Evolutionary conservation across 2,329 filamentous ascomycete genomes (phyloP).

Genomic region (Hypoxylon sp.): DNA sequence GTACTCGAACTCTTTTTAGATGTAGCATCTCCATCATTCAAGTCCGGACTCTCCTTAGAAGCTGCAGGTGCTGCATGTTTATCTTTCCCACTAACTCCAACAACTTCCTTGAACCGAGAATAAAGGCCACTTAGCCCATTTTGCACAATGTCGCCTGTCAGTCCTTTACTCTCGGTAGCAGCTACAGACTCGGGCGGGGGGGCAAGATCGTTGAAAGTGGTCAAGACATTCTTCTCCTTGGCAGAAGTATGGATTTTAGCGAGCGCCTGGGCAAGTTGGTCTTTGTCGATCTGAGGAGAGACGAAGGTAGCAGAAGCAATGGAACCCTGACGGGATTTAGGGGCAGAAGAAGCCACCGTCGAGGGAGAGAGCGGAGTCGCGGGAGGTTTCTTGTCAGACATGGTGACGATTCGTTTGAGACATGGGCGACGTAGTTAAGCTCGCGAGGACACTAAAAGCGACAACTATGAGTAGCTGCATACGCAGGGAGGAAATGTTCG

Average conservation of each 20-base stretch:
- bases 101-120: constrained; percentile 84
- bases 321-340: constrained; percentile 59
- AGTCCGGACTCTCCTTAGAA: constrained; percentile 51
- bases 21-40: constrained; percentile 60
- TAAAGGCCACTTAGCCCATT: constrained; percentile 92
- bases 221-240: constrained; percentile 86
- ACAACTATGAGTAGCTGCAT: constrained; percentile 10
- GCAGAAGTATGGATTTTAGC: constrained; percentile 91
- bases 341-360: constrained; percentile 50
- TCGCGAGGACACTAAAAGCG: constrained; percentile 16
- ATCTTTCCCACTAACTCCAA: constrained; percentile 74
- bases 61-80: constrained; percentile 36
- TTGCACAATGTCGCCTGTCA: constrained; percentile 81
- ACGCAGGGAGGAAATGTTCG: not conserved
- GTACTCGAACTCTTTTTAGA: constrained; percentile 62
- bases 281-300: constrained; percentile 74
- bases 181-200: constrained; percentile 74
- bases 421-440: constrained; percentile 27
- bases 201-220: constrained; percentile 94
- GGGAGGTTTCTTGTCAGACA: constrained; percentile 53
- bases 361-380: constrained; percentile 58
- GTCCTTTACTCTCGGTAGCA: constrained; percentile 75
- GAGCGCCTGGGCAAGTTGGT: constrained; percentile 81
- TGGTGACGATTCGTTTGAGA: constrained; percentile 40
- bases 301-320: constrained; percentile 62